A percentile compares a stretch with the other conserved stretches of the same genome.
These are phyloP conservation scores for Trichoderma gamsii DNA, from an alignment of 495 filamentous ascomycete species.

Conservation along the genomic window DNA sequence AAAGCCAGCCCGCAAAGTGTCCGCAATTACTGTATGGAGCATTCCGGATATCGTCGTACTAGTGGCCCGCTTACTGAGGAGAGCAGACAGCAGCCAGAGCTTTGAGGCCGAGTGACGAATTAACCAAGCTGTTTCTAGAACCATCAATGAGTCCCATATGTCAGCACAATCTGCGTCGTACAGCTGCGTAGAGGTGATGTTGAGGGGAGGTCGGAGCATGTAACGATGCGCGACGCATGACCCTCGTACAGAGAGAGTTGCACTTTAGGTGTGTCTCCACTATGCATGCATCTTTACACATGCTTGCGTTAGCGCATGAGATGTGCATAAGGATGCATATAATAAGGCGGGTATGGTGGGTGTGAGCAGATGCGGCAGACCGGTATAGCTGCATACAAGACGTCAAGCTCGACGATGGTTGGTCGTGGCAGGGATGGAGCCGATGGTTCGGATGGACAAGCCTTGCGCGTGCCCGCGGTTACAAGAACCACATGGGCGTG, in stretches of 20 bases:
- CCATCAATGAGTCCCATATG: neutral
- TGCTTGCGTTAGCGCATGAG: constrained; percentile 12
- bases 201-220: neutral
- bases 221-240: constrained; percentile 7
- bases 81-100: neutral
- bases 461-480: neutral
- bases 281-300: constrained; percentile 10
- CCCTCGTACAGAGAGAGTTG: constrained; percentile 7
- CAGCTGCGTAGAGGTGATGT: neutral
- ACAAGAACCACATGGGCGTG: neutral
- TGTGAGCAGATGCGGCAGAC: constrained; percentile 12
- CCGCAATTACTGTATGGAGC: neutral
- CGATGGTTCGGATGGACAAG: neutral
- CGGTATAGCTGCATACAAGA: neutral
- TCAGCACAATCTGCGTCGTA: neutral
- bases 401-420: neutral
- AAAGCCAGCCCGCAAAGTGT: constrained; percentile 9
- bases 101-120: neutral
- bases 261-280: neutral
- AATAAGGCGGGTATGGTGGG: neutral
- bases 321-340: constrained; percentile 11
- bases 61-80: neutral
- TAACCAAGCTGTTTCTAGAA: neutral
- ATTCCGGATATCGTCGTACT: neutral
- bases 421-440: neutral